Base-by-base conservation (phyloP, 2,329 filamentous ascomycete species). In the Ophiocordyceps australis region DNA sequence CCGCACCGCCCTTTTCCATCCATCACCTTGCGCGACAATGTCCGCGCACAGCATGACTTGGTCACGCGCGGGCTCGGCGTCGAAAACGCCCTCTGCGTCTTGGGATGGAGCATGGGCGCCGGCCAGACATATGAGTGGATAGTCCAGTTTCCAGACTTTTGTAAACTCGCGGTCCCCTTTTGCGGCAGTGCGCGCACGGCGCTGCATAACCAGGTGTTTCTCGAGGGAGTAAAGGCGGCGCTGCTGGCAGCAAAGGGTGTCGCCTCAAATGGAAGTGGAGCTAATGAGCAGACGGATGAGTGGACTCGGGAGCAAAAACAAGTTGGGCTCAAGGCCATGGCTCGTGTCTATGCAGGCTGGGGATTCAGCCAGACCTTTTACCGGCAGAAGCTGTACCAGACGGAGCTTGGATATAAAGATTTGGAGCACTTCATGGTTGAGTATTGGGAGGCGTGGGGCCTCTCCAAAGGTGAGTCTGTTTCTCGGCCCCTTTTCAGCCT, bases 341-440 rank as follows among this genome's bases (percentile, higher is more conserved):
- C 65, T 0, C 60, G 76, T 23, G 78, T 72, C 0, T 89, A 89
- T 46, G 77, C 79, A 2, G 79, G 78, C 1, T 89, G 71, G 78
- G 79, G 80, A 0, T 78, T 86, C 38, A 77, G 70, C 26, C 78
- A 85, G 39, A 62, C 75, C 0, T 86, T 85, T 39, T 86, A 86
- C 39, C 62, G 79, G 2, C 57, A 80, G 35, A 72, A 62, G 41
- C 31, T 80, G n/a, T 74, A 74, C 42, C 65, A 78, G 42, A 70
- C 47, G 2, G 53, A 42, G 1, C 57, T 83, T 7, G 73, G 74
- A 0, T 81, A 62, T 38, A 69, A 70, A 35, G 56, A 67, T 28
- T 55, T 85, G 3, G 76, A 83, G 32, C 69, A 78, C 27, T 86
- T 83, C 33, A 65, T 86, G 58, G 52, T 67, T 6, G 66, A 61